Evolutionary conservation across 2,329 filamentous ascomycete species (phyloP).

Genomic region (Cladophialophora chaetospira): DNA sequence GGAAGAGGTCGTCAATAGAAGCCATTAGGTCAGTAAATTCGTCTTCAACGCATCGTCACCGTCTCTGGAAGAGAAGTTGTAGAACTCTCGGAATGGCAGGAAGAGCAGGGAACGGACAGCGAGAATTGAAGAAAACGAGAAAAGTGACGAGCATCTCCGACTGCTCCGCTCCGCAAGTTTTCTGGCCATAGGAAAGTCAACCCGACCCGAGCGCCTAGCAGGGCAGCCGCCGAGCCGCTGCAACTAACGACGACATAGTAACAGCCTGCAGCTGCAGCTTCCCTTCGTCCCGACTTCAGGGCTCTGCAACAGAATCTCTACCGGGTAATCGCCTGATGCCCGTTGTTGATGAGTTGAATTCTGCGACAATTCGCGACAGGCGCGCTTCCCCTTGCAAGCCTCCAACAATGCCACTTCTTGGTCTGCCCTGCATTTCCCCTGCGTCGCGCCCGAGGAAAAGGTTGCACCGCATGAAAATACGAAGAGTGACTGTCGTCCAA

Average conservation of each 20-base stretch:
- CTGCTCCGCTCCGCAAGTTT: not conserved
- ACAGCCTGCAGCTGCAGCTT: too few relatives aligned
- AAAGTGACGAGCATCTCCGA: not conserved
- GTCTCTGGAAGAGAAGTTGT: not conserved
- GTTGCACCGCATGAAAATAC: too few relatives aligned
- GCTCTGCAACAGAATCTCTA: too few relatives aligned
- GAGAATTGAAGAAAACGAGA: not conserved
- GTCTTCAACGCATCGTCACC: not conserved
- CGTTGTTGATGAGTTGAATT: too few relatives aligned
- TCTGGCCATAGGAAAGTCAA: not conserved
- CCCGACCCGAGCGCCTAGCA: not conserved
- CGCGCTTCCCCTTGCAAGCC: too few relatives aligned
- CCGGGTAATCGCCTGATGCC: too few relatives aligned
- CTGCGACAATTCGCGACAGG: too few relatives aligned
- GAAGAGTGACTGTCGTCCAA: too few relatives aligned
- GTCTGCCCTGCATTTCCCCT: not conserved
- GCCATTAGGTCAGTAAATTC: conserved; percentile 19
- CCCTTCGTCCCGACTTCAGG: not conserved
- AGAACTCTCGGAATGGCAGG: not conserved
- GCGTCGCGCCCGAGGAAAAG: not conserved
- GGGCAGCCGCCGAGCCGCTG: not conserved
- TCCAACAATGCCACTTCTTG: not conserved
- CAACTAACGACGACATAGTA: too few relatives aligned
- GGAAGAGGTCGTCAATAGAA: conserved; percentile 32
- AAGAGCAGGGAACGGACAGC: not conserved